A percentile compares a stretch with the other conserved stretches of the same genome.
Evolutionary conservation across 2,329 filamentous ascomycete species (phyloP).

Genomic region (Ophiognomonia clavigignenti-juglandacearum): DNA sequence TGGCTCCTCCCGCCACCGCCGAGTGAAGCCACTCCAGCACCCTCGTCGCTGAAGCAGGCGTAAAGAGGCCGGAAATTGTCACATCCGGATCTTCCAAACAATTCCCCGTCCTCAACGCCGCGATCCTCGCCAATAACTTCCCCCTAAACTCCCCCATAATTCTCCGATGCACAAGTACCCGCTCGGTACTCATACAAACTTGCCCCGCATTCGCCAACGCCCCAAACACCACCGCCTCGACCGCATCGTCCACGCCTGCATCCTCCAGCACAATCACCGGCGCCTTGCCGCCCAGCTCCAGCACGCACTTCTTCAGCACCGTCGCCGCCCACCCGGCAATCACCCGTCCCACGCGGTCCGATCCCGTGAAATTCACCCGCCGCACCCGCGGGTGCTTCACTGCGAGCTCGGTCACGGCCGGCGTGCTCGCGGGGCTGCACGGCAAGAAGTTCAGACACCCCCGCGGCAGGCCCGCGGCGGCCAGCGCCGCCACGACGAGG

Average conservation of each 20-base stretch:
- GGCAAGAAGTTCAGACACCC: constrained; percentile 62
- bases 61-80: constrained; percentile 23
- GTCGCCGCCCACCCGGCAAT: constrained; percentile 59
- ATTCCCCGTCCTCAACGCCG: constrained; percentile 22
- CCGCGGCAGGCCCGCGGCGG: constrained; percentile 60
- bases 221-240: constrained; percentile 51
- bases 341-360: constrained; percentile 58
- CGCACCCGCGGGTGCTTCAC: constrained; percentile 57
- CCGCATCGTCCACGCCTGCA: constrained; percentile 59
- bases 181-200: constrained; percentile 66
- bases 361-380: constrained; percentile 70
- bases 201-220: constrained; percentile 60
- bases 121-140: constrained; percentile 24
- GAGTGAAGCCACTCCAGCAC: constrained; percentile 40
- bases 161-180: constrained; percentile 56
- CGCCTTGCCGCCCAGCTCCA: constrained; percentile 69
- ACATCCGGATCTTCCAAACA: constrained; percentile 21
- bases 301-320: constrained; percentile 60
- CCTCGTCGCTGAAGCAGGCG: constrained; percentile 19
- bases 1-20: constrained; percentile 53
- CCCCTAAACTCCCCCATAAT: constrained; percentile 47
- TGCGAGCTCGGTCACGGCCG: constrained; percentile 53
- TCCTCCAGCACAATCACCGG: constrained; percentile 63
- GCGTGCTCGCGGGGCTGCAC: constrained; percentile 51
- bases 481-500: constrained; percentile 50